phyloP scores from a whole-genome alignment of 2,329 filamentous ascomycete genomes.

The Hypoxylon sp. region DNA sequence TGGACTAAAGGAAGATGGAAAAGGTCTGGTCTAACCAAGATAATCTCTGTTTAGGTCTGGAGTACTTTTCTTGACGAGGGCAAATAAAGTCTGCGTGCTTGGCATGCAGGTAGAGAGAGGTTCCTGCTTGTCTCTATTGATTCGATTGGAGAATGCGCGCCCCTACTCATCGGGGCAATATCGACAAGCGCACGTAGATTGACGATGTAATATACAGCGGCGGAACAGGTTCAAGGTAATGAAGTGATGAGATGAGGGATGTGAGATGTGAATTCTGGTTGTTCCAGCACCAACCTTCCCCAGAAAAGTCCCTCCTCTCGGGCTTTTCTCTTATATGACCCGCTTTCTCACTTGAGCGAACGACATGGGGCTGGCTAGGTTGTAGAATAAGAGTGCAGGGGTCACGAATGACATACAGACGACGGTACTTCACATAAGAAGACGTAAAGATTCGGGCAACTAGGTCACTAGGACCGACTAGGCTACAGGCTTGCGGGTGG shows the following conservation, averaged over 20 bases:
- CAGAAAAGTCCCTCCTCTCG: conserved; percentile 46
- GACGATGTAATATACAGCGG: conserved; percentile 59
- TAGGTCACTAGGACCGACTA: conserved; percentile 49
- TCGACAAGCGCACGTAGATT: conserved; percentile 62
- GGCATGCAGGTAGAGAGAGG: conserved; percentile 59
- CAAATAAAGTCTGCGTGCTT: conserved; percentile 57
- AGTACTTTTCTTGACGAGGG: conserved; percentile 51
- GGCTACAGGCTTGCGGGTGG: conserved; percentile 42
- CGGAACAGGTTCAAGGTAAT: conserved; percentile 54
- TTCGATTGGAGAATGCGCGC: conserved; percentile 57
- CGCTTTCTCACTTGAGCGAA: conserved; percentile 48
- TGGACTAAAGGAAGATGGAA: conserved; percentile 59
- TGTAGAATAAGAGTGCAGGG: conserved; percentile 45
- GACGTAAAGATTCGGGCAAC: conserved; percentile 41
- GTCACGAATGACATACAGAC: conserved; percentile 43
- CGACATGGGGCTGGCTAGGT: conserved; percentile 49
- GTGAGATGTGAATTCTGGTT: conserved; percentile 49
- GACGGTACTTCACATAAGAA: conserved; percentile 34
- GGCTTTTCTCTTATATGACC: conserved; percentile 51
- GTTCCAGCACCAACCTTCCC: conserved; percentile 45
- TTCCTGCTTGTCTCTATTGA: conserved; percentile 53
- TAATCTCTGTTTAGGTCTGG: conserved; percentile 48
- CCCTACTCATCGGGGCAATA: conserved; percentile 59
- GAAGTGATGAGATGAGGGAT: conserved; percentile 48
- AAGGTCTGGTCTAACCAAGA: conserved; percentile 56